Base-by-base conservation (phyloP, 495 filamentous ascomycete genomes). In the Penicillium ochrochloron region DNA sequence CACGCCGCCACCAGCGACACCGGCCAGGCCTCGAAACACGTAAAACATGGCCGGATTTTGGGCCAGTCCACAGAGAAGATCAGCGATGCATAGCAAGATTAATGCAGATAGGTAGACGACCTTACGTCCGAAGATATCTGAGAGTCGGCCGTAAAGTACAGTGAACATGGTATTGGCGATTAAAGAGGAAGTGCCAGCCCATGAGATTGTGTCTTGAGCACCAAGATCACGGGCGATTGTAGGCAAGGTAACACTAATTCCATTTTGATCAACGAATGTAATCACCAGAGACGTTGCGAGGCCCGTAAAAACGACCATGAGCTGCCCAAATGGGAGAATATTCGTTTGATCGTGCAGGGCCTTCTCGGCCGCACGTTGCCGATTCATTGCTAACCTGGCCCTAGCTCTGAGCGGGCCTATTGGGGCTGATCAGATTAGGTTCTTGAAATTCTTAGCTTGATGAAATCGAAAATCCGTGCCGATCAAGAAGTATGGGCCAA, bases 181-280 rank as follows among this genome's bases (percentile, higher is more conserved):
- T 21, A 92, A 75, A 27, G 89, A 89, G 4, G 89, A 90, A 0
- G 89, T 92, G n/a, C 89, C 91, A 6, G 90, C 85, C 90, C 90
- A 94, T 0, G 85, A 90, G 25, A 92, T 88, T 17, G 86, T 88
- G 37, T 85, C 76, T 39, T 77, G 66, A 0, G 82, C 85, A 57
- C 84, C 64, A 1, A 90, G 76, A 51, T 89, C 86, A 56, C 73
- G 75, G 41, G 84, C 84, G 64, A 90, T 86, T 12, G 83, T 84
- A 1, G 87, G 88, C 0, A 90, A 72, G 2, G 83, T 82, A 21
- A 87, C 83, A 60, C 82, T 84, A 56, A 90, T 83, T 5, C 82
- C 81, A 69, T 89, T 90, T 65, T 89, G 87, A 65, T 90, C 87
- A 50, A 87, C 82, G 61, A 86, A 86, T 7, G 79, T 82, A 33